A percentile compares a stretch with the other conserved stretches of the same genome.
Evolutionary conservation across 805 yeast genomes (phyloP).

Genomic region (Candida lessepsii): DNA sequence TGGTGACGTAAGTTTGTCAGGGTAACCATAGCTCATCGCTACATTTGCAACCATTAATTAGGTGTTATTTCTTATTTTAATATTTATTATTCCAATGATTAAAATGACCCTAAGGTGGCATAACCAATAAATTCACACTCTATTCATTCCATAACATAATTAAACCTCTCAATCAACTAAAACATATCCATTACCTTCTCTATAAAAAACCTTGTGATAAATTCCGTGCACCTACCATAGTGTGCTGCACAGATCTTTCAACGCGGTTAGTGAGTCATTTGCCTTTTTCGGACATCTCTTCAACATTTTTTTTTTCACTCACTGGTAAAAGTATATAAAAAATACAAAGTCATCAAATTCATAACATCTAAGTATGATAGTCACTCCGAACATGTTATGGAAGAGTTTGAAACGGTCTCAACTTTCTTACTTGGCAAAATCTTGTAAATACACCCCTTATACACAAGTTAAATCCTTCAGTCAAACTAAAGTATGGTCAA

Average conservation of each 20-base stretch:
- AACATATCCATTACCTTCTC: too few species aligned
- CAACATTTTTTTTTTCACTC: slow-evolving; percentile 5
- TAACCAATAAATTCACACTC: too few species aligned
- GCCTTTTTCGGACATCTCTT: slow-evolving; percentile 16
- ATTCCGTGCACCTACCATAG: too few species aligned
- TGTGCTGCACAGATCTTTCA: slow-evolving; percentile 15
- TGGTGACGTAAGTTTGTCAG: not conserved
- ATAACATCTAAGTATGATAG: not conserved
- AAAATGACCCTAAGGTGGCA: too few species aligned
- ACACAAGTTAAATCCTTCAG: slow-evolving; percentile 3
- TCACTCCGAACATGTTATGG: not conserved
- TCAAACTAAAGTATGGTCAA: slow-evolving; percentile 1
- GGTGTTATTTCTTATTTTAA: too few species aligned
- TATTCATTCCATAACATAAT: too few species aligned
- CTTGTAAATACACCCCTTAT: slow-evolving; percentile 2
- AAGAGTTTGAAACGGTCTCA: not conserved
- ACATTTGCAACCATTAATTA: too few species aligned
- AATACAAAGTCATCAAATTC: too few species aligned
- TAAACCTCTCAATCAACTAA: too few species aligned
- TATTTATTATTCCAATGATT: too few species aligned
- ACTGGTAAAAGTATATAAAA: not conserved
- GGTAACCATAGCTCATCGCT: slow-evolving; percentile 1
- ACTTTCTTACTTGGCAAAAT: not conserved
- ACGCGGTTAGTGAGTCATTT: slow-evolving; percentile 18
- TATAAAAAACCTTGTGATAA: too few species aligned